Evolutionary conservation across 768 basidiomycete species (phyloP), one percentile per base, ranked within the genome.

Genomic region (Gloeopeniophorella convolvens): DNA sequence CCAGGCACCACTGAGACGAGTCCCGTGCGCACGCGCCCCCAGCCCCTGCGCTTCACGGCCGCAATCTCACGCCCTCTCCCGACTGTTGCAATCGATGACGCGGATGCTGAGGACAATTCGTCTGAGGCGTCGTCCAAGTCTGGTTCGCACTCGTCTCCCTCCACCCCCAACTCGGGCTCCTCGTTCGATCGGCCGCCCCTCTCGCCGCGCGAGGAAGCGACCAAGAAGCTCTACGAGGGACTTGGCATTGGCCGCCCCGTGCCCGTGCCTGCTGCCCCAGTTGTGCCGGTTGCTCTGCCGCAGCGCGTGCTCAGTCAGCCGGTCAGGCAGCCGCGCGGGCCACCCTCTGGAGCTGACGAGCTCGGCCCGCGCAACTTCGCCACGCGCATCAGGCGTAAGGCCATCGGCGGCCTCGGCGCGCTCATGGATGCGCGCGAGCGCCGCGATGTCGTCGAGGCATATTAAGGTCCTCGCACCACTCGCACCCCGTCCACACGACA

Each of bases 351-450:
- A 62, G 80, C 81, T 56, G 89, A 92, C 62, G 89, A 92, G 63
- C 79, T 92, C 42, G 83, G 85, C 16, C 84, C 86, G 36, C 85
- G 87, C 76, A 92, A 92, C 66, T 92, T 92, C 72, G 89, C 89
- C 6, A 82, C 82, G 31, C 80, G 89, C 60, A 85, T 88, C 68
- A 78, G 89, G 67, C 79, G 86, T 61, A 80, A 85, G 73, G 89
- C 89, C 16, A 85, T 90, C 52, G 86, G 84, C 28, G 86, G 88
- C 23, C 70, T 91, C 43, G 84, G 83, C 48, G 78, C 78, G 62
- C 77, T 91, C 59, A 82, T 89, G 77, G 84, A 77, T 60, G 85
- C 88, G 28, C 79, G 88, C 54, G 88, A 89, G 72, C 78, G 84
- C 62, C 73, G 88, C 56, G 87, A 87, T 21, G 21, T 55, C 23